Base-by-base conservation (phyloP, 2,329 filamentous ascomycete species). In the Exophiala bonariae region DNA sequence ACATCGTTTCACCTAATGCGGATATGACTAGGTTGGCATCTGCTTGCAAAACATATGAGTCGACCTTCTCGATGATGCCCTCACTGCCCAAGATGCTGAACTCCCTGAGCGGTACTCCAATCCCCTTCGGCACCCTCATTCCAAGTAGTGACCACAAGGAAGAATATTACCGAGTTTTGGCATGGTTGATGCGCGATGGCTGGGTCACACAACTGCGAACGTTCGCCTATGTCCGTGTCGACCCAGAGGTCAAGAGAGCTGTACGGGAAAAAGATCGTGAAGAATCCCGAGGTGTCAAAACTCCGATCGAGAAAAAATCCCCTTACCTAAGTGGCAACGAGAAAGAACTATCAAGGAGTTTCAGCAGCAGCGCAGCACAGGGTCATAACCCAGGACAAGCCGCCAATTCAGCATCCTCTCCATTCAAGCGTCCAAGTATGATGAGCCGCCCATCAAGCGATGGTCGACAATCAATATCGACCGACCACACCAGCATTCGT, bases 161-260 rank as follows among this genome's bases (percentile, higher is more conserved):
- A 5, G 83, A 85, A 2, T 99, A 96, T 66, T 85, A 97, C 67
- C 81, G 88, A 26, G 95, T 97, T 67, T 75, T 99, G 19, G 90
- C 89, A 17, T 99, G 92, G 89, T 79, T 99, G 7, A 83, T 97
- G 72, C 83, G 91, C 32, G 87, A 89, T 37, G 90, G 89, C 11
- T 96, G 93, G 87, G 91, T 96, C 1, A 95, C 88, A 1, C 91
- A 96, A 65, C 78, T 99, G 4, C 87, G 90, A 54, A 93, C 89
- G 1, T 96, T 95, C 66, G 89, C 86, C 10, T 95, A 93, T 75
- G 82, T 97, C 34, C 81, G 92, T 40, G 87, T 93, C 33, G 85
- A 85, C 68, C 83, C 87, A 2, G 85, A 92, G 63, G 87, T 95
- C 53, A 83, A 93, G 59, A 85, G 87, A 61, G 85, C 88, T 55